Evolutionary conservation across 331 rosid genomes (phyloP), one percentile per base, ranked within the genome.

Genomic region (Acacia concinna): DNA sequence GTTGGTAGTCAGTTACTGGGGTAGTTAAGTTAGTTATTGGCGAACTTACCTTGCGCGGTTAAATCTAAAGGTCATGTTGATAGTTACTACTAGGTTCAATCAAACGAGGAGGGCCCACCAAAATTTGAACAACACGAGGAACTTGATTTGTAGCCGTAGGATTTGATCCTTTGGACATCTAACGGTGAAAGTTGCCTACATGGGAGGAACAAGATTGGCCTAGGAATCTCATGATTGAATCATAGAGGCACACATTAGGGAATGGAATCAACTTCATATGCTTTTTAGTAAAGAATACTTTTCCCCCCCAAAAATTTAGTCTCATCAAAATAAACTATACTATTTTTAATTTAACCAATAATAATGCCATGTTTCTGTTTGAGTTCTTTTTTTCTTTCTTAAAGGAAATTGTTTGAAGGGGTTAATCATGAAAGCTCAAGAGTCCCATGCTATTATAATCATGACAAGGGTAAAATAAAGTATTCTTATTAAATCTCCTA

Each of bases 1-100:
- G 9, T 25, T 17, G 64, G n/a, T 43, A 1, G 75, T 60, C 65
- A 15, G 81, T 74, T 62, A 20, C 5, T 72, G n/a, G 37, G 81
- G 67, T 78, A 56, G 80, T 78, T 80, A 65, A 78, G 84, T 83
- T 81, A 75, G 85, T 85, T 81, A 71, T 1, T 0, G 9, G 57
- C 14, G 62, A 57, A 27, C 37, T 31, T 25, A 41, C 20, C 21
- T 63, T 14, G 27, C 51, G 4, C 28, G 41, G 69, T 12, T 68
- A 68, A 64, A 68, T 34, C 66, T 54, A 28, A 7, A 20, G 57
- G 9, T 62, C 51, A 21, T 20, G 43, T 35, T 73, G 44, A 70
- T 43, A 46, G 41, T 43, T 6, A 43, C 63, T 0, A 32, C 40
- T 49, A 31, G 27, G 59, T 20, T 76, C 63, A 76, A 41, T 63